A percentile compares a stretch with the other conserved stretches of the same genome.
phyloP scores from a whole-genome alignment of 164 flowering plant genomes.

The Annona cherimola region DNA sequence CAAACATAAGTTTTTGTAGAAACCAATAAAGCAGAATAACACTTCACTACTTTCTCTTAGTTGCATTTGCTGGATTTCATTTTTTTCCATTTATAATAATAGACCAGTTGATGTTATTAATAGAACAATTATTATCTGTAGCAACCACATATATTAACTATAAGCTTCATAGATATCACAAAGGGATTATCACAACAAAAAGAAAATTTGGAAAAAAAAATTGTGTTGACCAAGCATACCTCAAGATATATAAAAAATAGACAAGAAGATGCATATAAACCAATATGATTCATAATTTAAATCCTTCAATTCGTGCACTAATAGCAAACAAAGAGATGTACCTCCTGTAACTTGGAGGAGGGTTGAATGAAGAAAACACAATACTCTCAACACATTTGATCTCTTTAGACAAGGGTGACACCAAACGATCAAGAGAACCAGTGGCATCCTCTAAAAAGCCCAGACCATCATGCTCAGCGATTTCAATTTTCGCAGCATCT shows the following conservation, averaged over 20 bases:
- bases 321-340: slow-evolving; percentile 13
- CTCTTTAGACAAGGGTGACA: slow-evolving; percentile 50
- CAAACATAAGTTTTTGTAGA: no score
- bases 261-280: background rate
- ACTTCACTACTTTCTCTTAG: no score
- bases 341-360: slow-evolving; percentile 97
- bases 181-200: background rate
- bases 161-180: background rate
- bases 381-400: slow-evolving; percentile 80
- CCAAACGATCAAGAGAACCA: slow-evolving; percentile 57
- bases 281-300: background rate
- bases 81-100: no score
- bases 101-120: no score
- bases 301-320: background rate
- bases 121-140: no score
- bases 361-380: slow-evolving; percentile 92
- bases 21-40: no score
- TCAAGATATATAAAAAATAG: background rate
- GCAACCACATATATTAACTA: background rate
- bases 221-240: background rate
- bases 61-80: no score
- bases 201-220: background rate
- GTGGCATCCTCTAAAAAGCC: slow-evolving; percentile 93
- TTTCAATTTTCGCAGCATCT: slow-evolving; percentile 58
- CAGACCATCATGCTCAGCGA: slow-evolving; percentile 80